Evolutionary conservation across 768 basidiomycete genomes (phyloP), one percentile per base, ranked within the genome.

Genomic region (Termitomyces sp.): DNA sequence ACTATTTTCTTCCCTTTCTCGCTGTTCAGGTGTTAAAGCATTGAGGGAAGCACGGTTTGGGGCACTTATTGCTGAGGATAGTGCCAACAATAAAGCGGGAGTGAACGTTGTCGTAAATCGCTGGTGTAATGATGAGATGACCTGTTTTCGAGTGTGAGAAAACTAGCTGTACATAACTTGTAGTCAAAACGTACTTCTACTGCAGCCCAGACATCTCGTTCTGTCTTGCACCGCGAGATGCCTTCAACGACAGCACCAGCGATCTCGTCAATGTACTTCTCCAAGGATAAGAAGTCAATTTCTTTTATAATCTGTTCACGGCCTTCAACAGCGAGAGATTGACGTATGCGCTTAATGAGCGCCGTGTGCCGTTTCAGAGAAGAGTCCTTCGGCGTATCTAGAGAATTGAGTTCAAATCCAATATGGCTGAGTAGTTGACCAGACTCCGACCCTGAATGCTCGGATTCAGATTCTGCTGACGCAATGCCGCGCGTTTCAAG

Each of bases 261-360:
- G 58, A 98, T 87, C 71, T 99, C 97, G 65, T 97, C 95, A 46
- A 95, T 78, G 67, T 99, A 98, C 71, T 97, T 98, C 73, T 93
- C 93, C 54, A 99, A 77, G 2, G 92, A 86, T 53, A 99, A 78
- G 0, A 88, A 79, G 58, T 94, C 88, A 60, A 97, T 85, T 64
- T 99, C 97, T 70, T 94, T 98, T 61, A 97, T 73, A 57, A 96
- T 85, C 64, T 91, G 87, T 62, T 94, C 92, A 45, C 79, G 81
- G 66, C 92, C 87, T 62, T 93, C 91, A 38, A 78, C 66, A 15
- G 87, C 89, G 64, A 98, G 78, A 17, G 92, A 90, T 65, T 88
- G 91, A 45, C 88, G 84, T 63, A 98, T 88, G 44, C 90, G 87
- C 70, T 96, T 98, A 60, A 97, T 94, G 59, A 98, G 81, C 6